Conservation (phyloP, 805 yeast genomes). For the Starmerella bombi region DNA sequence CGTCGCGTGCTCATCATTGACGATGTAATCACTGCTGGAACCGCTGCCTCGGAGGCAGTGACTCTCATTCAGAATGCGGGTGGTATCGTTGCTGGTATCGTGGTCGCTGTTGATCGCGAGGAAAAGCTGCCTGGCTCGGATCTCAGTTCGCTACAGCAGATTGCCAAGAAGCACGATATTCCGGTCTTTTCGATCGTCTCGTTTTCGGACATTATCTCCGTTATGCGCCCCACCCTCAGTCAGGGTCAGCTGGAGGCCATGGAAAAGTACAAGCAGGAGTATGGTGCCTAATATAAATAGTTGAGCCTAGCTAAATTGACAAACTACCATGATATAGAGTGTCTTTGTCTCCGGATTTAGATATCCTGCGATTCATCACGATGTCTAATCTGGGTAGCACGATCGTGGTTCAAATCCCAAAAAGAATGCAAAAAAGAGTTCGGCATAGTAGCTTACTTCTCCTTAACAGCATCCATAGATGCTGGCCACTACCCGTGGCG, state of each 20-base stretch:
- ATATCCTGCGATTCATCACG: too few relatives aligned
- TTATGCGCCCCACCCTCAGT: conserved; percentile 31
- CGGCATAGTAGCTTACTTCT: too few relatives aligned
- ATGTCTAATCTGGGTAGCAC: too few relatives aligned
- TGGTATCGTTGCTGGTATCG: conserved; percentile 69
- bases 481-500: too few relatives aligned
- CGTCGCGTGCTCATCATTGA: conserved; percentile 77
- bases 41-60: conserved; percentile 92
- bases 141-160: conserved; percentile 69
- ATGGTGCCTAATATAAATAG: conserved; percentile 19
- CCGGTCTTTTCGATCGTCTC: conserved; percentile 77
- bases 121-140: conserved; percentile 61
- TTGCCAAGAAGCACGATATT: conserved; percentile 54
- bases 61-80: conserved; percentile 54
- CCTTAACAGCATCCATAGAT: too few relatives aligned
- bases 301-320: too few relatives aligned
- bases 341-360: too few relatives aligned
- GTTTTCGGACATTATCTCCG: conserved; percentile 58
- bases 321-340: too few relatives aligned
- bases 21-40: conserved; percentile 97
- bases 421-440: too few relatives aligned
- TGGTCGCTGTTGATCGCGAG: conserved; percentile 90
- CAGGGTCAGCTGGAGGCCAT: conserved; percentile 22
- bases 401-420: too few relatives aligned
- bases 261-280: conserved; percentile 23